phyloP scores from a whole-genome alignment of 2,329 filamentous ascomycete species.

The Pyrenochaeta sp. region DNA sequence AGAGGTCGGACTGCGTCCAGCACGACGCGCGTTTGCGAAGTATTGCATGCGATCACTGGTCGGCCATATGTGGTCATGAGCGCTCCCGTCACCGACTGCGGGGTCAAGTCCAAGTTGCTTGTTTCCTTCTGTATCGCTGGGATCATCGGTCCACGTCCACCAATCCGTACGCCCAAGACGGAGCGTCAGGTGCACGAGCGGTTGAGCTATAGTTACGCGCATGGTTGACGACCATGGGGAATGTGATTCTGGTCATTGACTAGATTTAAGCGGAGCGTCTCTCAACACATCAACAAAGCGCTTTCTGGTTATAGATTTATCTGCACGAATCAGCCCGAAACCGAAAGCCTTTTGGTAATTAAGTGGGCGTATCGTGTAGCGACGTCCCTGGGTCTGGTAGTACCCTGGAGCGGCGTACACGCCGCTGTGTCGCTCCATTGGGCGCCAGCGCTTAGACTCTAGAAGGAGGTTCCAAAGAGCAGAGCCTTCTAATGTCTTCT shows the following conservation, averaged over 20 bases:
- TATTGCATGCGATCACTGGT: constrained; percentile 24
- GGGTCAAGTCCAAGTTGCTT: constrained; percentile 34
- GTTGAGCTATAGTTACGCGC: constrained; percentile 15
- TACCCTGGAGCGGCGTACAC: constrained; percentile 14
- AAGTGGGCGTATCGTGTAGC: too few species aligned
- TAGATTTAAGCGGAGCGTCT: background rate
- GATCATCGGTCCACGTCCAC: constrained; percentile 26
- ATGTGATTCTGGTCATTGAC: background rate
- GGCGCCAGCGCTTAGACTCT: background rate
- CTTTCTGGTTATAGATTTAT: background rate
- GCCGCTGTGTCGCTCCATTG: constrained; percentile 9
- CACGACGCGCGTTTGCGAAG: constrained; percentile 24
- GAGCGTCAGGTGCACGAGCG: constrained; percentile 26
- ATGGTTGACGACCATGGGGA: constrained; percentile 12
- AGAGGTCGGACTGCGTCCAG: constrained; percentile 6
- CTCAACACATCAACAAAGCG: constrained; percentile 1
- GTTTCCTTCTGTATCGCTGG: background rate
- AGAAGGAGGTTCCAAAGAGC: constrained; percentile 7
- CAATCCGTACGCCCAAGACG: constrained; percentile 21
- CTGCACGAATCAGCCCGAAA: constrained; percentile 11
- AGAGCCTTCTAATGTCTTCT: constrained; percentile 15
- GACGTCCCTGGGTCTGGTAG: too few species aligned
- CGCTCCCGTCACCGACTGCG: constrained; percentile 10
- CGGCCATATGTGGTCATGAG: background rate
- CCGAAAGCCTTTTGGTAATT: background rate